These are phyloP conservation scores for Talaromyces atroroseus DNA, from an alignment of 2,329 filamentous ascomycete genomes.

Conservation along the genomic window DNA sequence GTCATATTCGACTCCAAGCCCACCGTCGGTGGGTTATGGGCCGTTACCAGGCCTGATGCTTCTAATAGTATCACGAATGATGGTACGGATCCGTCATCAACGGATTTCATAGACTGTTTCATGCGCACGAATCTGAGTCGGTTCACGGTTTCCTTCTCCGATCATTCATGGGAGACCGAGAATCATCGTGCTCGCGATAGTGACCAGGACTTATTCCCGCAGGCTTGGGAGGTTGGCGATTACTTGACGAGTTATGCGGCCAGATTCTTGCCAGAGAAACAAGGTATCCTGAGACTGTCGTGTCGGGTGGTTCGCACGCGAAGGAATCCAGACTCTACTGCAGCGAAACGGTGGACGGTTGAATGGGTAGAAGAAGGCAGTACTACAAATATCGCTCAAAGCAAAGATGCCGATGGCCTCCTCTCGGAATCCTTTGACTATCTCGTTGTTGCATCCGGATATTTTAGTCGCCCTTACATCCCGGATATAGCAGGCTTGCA, in stretches of 20 bases:
- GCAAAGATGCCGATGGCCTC: background rate
- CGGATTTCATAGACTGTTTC: constrained; percentile 52
- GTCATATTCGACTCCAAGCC: constrained; percentile 63
- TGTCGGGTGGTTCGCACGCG: constrained; percentile 34
- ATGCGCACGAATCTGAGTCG: constrained; percentile 62
- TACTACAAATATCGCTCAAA: background rate
- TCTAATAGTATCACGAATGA: background rate
- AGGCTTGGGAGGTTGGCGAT: constrained; percentile 68
- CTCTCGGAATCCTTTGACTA: constrained; percentile 55
- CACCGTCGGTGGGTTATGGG: constrained; percentile 72
- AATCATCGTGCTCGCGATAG: constrained; percentile 34
- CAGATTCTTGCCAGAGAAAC: constrained; percentile 47
- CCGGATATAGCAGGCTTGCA: constrained; percentile 39
- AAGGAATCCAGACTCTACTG: constrained; percentile 19
- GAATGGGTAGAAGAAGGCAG: constrained; percentile 20
- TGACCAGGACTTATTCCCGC: constrained; percentile 58
- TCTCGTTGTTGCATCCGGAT: constrained; percentile 68
- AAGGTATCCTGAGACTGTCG: constrained; percentile 46
- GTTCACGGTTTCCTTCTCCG: constrained; percentile 60
- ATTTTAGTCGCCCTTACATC: constrained; percentile 61
- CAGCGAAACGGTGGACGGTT: constrained; percentile 32
- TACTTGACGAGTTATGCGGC: constrained; percentile 64
- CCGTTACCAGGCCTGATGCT: constrained; percentile 43
- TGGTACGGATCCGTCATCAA: background rate
- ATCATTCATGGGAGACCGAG: constrained; percentile 66